phyloP scores from a whole-genome alignment of 306 rosid species.

The Styphnolobium japonicum region DNA sequence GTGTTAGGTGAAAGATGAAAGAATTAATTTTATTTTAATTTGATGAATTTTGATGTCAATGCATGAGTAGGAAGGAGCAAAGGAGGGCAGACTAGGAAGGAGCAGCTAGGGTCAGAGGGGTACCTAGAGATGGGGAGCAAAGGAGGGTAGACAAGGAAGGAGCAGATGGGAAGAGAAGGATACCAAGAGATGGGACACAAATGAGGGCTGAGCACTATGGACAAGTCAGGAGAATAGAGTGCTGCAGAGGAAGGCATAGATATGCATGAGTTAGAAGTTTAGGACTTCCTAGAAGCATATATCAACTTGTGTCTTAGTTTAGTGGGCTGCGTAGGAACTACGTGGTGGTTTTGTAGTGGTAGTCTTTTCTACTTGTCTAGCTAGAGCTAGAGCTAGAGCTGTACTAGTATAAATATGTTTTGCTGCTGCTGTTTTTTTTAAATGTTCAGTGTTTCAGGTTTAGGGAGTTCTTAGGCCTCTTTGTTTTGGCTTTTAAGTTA shows the following conservation, averaged over 20 bases:
- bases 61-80: slow-evolving; percentile 48
- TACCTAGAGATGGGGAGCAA: slow-evolving; percentile 54
- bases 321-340: background rate
- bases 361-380: background rate
- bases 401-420: background rate
- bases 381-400: no score
- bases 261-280: slow-evolving; percentile 45
- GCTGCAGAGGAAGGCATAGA: slow-evolving; percentile 53
- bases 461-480: background rate
- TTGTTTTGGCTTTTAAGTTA: no score
- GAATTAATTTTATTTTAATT: background rate
- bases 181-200: slow-evolving; percentile 66
- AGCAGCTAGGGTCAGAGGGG: slow-evolving; percentile 66
- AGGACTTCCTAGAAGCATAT: background rate
- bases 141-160: slow-evolving; percentile 66
- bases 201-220: slow-evolving; percentile 63
- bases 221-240: slow-evolving; percentile 53
- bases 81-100: slow-evolving; percentile 67
- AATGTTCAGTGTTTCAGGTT: background rate
- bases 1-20: no score
- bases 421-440: background rate
- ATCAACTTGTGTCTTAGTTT: no score
- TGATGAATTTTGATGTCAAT: background rate
- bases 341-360: background rate
- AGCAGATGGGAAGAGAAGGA: slow-evolving; percentile 57